Evolutionary conservation across 495 filamentous ascomycete genomes (phyloP).

Genomic region (Penicillium chermesinum): DNA sequence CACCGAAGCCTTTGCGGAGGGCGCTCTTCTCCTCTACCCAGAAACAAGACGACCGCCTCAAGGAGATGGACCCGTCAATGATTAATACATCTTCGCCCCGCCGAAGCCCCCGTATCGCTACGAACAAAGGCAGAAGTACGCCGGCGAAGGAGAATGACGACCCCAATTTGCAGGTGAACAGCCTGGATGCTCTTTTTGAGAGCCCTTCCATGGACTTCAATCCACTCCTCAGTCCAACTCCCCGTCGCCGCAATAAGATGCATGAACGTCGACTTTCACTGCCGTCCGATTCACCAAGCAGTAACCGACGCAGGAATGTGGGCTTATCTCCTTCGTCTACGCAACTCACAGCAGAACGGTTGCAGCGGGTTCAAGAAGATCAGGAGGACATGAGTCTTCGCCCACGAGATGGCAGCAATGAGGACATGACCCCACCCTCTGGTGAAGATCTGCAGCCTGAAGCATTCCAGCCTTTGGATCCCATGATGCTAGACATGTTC

Average conservation of each 20-base stretch:
- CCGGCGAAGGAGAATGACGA: constrained; percentile 48
- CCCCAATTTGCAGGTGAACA: constrained; percentile 33
- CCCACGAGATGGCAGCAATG: constrained; percentile 26
- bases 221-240: constrained; percentile 60
- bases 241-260: constrained; percentile 42
- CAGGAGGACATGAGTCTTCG: constrained; percentile 18
- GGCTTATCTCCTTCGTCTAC: constrained; percentile 23
- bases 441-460: constrained; percentile 21
- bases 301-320: constrained; percentile 23
- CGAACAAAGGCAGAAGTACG: constrained; percentile 29
- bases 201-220: constrained; percentile 38
- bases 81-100: constrained; percentile 50
- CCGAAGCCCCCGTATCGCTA: constrained; percentile 38
- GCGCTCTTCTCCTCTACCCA: constrained; percentile 66
- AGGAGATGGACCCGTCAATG: constrained; percentile 52
- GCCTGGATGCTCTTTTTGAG: constrained; percentile 58
- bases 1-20: constrained; percentile 62
- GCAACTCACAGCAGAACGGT: constrained; percentile 31
- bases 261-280: constrained; percentile 44
- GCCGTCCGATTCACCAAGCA: constrained; percentile 32
- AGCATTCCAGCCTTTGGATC: constrained; percentile 30
- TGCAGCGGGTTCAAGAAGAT: constrained; percentile 35
- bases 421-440: constrained; percentile 16
- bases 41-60: constrained; percentile 54
- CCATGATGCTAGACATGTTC: constrained; percentile 42